These are phyloP conservation scores for Ceratocystis papillata DNA, from an alignment of 2,329 filamentous ascomycete genomes.

Conservation along the genomic window DNA sequence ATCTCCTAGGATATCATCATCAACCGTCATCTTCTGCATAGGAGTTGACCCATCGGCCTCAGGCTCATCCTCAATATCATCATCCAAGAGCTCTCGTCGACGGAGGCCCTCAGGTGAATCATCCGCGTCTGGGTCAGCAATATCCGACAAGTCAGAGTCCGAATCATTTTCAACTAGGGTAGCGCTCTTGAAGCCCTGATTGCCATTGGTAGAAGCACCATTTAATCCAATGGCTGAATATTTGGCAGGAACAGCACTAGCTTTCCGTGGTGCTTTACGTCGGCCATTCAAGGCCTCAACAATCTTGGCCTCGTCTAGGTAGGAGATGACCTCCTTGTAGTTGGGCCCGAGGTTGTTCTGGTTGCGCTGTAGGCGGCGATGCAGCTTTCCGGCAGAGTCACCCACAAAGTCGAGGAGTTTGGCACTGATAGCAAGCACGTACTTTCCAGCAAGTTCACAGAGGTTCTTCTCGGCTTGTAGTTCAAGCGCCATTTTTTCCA, in stretches of 20 bases:
- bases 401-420: constrained; percentile 59
- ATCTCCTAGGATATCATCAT: constrained; percentile 36
- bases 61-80: constrained; percentile 36
- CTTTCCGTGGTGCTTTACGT: constrained; percentile 28
- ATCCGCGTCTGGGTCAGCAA: constrained; percentile 32
- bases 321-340: constrained; percentile 72
- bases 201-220: constrained; percentile 20
- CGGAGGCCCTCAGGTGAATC: constrained; percentile 49
- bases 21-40: constrained; percentile 20
- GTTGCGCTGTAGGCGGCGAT: constrained; percentile 65
- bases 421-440: constrained; percentile 68
- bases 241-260: constrained; percentile 29
- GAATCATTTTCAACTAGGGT: constrained; percentile 18
- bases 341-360: constrained; percentile 69
- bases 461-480: constrained; percentile 74
- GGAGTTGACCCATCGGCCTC: constrained; percentile 28
- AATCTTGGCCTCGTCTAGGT: constrained; percentile 59
- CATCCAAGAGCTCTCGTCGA: constrained; percentile 44
- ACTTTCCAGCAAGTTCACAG: constrained; percentile 74
- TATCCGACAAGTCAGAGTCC: constrained; percentile 23
- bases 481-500: constrained; percentile 51
- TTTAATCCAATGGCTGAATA: background rate
- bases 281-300: constrained; percentile 35
- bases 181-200: constrained; percentile 31
- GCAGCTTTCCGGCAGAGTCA: constrained; percentile 51